A percentile compares a stretch with the other conserved stretches of the same genome.
Conservation (phyloP, 192 early-diverging fungal species). For the Lobulomyces angularis region DNA sequence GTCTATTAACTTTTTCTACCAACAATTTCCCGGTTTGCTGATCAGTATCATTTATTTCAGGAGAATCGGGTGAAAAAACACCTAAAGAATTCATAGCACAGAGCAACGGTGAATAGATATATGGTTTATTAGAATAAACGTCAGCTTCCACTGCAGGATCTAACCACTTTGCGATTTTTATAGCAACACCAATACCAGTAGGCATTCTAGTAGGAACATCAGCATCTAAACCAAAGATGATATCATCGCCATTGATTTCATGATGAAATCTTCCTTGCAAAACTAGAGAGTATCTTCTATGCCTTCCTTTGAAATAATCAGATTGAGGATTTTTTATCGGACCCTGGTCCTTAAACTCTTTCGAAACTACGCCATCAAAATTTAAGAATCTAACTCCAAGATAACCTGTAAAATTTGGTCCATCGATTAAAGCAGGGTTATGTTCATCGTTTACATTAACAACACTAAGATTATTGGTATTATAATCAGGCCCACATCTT, state of each 20-base stretch:
- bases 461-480: conserved; percentile 3
- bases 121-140: conserved; percentile 12
- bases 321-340: conserved; percentile 17
- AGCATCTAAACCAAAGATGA: conserved; percentile 23
- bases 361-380: conserved; percentile 21
- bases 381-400: conserved; percentile 19
- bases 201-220: conserved; percentile 13
- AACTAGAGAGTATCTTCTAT: conserved; percentile 25
- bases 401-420: conserved; percentile 21
- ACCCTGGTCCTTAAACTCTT: conserved; percentile 7
- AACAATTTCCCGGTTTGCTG: too few relatives aligned
- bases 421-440: conserved; percentile 19
- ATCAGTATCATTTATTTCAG: conserved; percentile 4
- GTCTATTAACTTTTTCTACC: background rate
- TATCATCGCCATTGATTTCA: conserved; percentile 21
- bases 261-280: conserved; percentile 26
- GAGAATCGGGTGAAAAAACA: conserved; percentile 9
- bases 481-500: conserved; percentile 13
- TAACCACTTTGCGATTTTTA: conserved; percentile 33
- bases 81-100: conserved; percentile 27
- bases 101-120: conserved; percentile 19
- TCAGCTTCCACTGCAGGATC: conserved; percentile 24
- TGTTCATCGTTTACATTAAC: conserved; percentile 26
- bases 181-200: conserved; percentile 10
- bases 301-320: conserved; percentile 24